Evolutionary conservation across 768 basidiomycete species (phyloP).

Genomic region (Lactifluus rugatus): DNA sequence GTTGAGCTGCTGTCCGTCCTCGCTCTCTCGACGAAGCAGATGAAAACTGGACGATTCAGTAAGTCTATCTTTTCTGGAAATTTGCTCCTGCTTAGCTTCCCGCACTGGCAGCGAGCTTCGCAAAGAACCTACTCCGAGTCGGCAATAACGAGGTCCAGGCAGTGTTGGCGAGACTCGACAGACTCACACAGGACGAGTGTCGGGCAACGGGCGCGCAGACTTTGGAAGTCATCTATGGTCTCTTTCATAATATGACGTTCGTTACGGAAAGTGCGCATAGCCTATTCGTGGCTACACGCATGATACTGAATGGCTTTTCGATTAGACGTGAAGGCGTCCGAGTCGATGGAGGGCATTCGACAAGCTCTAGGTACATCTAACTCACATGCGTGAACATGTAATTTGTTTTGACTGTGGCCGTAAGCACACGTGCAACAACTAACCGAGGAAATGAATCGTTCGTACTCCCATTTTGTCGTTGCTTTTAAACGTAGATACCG

Average conservation of each 20-base stretch:
- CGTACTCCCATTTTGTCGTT: not conserved
- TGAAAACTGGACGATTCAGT: no score
- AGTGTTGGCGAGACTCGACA: no score
- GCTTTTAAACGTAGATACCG: not conserved
- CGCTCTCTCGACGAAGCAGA: no score
- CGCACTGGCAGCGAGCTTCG: no score
- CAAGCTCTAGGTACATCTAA: not conserved
- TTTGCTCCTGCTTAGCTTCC: no score
- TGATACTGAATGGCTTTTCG: not conserved
- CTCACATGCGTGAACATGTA: not conserved
- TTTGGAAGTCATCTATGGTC: not conserved
- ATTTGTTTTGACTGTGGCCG: not conserved
- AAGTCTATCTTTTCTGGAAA: no score
- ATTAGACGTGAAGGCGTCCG: not conserved
- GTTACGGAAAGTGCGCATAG: not conserved
- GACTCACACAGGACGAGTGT: no score
- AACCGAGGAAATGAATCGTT: not conserved
- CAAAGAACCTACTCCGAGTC: no score
- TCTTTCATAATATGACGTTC: not conserved
- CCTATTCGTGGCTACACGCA: not conserved
- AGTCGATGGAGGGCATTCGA: not conserved
- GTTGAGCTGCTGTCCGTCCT: no score
- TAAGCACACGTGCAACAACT: not conserved
- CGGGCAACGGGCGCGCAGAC: no score
- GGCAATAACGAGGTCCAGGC: no score